Base-by-base conservation (phyloP, 306 rosid genomes). In the Vicia villosa region DNA sequence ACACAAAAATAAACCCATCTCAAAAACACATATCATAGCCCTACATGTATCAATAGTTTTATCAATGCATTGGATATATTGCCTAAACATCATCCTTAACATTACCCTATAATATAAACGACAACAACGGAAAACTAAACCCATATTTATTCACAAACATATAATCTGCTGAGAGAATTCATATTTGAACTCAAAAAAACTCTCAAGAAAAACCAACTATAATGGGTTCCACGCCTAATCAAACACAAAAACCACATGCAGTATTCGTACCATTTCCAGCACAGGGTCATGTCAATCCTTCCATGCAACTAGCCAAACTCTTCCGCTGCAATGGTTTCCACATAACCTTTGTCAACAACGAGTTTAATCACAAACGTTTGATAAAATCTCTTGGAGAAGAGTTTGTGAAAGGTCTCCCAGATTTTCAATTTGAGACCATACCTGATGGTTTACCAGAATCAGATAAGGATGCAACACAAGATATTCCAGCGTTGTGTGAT, bases 361-460 rank as follows among this genome's bases (percentile, higher is more conserved):
- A 43, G 14, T 65, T 65, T 26, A 65, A 65, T 26, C 70, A 65
- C 70, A 65, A 65, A 8, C 57, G 70, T 45, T 26, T 65, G 4
- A 8, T 43, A 0, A 65, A 65, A 8, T 65, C 70, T 24, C 70
- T 43, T 15, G 70, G 70, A 26, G 1, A 22, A 1, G 70, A 65
- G 0, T 65, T 65, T 5, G 57, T 45, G 0, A 65, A n/a, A 15
- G 74, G 66, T 41, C 66, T 69, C 1, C 43, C 66, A 1, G 55
- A 69, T 55, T 69, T 69, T n/a, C 16, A 4, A 55, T 69, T 69
- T 1, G 66, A 69, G 55, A 41, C 66, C 32, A 69, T 69, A 55
- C 30, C 66, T 0, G 74, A 69, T 41, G 74, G 74, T 22, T 56
- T 69, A 8, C 74, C 74, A 2, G 14, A 4, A n/a, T 55, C 43